phyloP scores from a whole-genome alignment of 1,139 yeast species.

The Yamadazyma buinensis region DNA sequence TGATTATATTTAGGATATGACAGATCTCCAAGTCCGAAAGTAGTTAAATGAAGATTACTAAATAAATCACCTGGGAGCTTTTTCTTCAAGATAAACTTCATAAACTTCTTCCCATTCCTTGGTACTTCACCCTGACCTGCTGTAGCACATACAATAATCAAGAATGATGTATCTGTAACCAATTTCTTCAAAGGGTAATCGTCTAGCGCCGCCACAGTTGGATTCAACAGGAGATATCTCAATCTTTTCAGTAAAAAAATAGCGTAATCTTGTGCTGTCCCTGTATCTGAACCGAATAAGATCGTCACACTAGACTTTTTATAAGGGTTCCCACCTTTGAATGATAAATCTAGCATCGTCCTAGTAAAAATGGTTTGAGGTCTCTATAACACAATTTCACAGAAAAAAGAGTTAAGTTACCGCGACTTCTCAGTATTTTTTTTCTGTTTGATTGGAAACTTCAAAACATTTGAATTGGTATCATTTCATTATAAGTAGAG shows the following conservation, averaged over 20 bases:
- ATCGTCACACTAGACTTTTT: constrained; percentile 39
- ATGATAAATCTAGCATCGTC: background rate
- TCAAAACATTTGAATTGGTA: background rate
- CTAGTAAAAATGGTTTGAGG: too few relatives aligned
- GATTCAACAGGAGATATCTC: constrained; percentile 52
- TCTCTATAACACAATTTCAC: too few relatives aligned
- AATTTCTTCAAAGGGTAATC: constrained; percentile 53
- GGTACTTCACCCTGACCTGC: constrained; percentile 95
- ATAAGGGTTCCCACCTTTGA: background rate
- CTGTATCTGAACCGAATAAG: constrained; percentile 90
- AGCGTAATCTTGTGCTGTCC: constrained; percentile 87
- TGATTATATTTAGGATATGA: constrained; percentile 84
- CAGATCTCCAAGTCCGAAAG: constrained; percentile 94
- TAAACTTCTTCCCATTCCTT: constrained; percentile 63
- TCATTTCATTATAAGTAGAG: too few relatives aligned
- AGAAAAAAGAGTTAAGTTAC: too few relatives aligned
- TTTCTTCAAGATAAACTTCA: constrained; percentile 68
- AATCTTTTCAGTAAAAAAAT: constrained; percentile 55
- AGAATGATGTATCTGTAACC: constrained; percentile 43
- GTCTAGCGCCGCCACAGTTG: constrained; percentile 56
- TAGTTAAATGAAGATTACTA: constrained; percentile 58
- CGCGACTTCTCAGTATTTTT: too few relatives aligned
- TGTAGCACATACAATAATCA: constrained; percentile 78
- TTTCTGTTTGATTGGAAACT: too few relatives aligned
- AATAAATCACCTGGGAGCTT: constrained; percentile 65